phyloP scores from a whole-genome alignment of 1,284 basidiomycete species.

The Sanghuangporus sanghuang region DNA sequence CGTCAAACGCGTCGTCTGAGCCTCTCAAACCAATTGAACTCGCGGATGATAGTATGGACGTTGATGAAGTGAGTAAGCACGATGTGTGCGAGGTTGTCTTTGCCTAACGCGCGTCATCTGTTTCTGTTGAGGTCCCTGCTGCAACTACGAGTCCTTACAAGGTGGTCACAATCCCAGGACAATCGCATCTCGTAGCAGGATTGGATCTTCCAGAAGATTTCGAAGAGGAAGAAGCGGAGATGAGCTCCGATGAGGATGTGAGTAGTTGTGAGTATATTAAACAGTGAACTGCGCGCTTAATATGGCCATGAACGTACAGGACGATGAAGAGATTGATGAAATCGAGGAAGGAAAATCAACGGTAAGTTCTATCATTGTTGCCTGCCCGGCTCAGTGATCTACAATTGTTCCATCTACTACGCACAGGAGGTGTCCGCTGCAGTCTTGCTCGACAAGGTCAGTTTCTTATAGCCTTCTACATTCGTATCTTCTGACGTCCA shows the following conservation, averaged over 20 bases:
- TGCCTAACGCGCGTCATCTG: not conserved
- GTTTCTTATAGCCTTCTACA: not conserved
- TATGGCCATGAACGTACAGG: not conserved
- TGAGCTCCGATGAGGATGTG: not conserved
- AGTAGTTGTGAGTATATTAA: not conserved
- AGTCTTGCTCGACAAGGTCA: not conserved
- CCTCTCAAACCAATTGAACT: not conserved
- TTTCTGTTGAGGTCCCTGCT: not conserved
- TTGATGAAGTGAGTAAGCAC: not conserved
- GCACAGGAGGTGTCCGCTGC: not conserved
- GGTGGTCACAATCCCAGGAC: not conserved
- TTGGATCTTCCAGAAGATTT: not conserved
- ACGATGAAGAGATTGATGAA: constrained; percentile 4
- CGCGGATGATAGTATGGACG: not conserved
- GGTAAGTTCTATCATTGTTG: not conserved
- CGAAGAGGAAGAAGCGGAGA: constrained; percentile 4
- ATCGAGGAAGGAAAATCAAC: not conserved
- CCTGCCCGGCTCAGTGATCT: not conserved
- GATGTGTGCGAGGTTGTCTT: not conserved
- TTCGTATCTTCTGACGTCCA: not conserved
- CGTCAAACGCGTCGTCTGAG: constrained; percentile 3
- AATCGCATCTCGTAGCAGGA: not conserved
- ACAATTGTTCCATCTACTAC: too few relatives aligned
- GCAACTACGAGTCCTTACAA: constrained; percentile 1
- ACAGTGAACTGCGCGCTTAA: not conserved